These are phyloP conservation scores for Ascochyta koolunga DNA, from an alignment of 2,329 filamentous ascomycete genomes.

Conservation along the genomic window DNA sequence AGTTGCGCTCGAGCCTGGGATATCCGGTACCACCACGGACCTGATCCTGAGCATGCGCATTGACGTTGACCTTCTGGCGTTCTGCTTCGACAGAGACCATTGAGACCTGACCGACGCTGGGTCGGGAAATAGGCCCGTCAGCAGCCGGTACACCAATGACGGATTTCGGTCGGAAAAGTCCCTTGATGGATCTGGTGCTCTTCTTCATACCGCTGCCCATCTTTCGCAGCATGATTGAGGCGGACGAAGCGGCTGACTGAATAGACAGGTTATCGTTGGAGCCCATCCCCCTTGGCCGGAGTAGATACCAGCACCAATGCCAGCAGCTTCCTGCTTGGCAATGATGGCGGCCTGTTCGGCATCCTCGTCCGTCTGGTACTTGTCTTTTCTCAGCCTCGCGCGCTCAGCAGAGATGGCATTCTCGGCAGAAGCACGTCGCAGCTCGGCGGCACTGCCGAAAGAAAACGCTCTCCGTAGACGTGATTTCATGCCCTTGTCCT, in stretches of 20 bases:
- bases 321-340: constrained; percentile 87
- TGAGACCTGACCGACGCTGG: constrained; percentile 82
- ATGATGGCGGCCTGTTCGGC: constrained; percentile 91
- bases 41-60: constrained; percentile 70
- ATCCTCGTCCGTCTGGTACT: constrained; percentile 69
- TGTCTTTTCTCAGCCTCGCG: constrained; percentile 60
- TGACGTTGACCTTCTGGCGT: constrained; percentile 80
- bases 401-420: constrained; percentile 60
- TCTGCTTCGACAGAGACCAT: constrained; percentile 97
- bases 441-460: constrained; percentile 92
- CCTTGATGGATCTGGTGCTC: constrained; percentile 85
- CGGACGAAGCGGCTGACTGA: constrained; percentile 86
- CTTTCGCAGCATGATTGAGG: constrained; percentile 93
- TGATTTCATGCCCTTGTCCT: constrained; percentile 84
- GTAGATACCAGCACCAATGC: constrained; percentile 93
- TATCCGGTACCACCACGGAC: constrained; percentile 77
- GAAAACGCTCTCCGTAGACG: constrained; percentile 90
- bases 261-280: constrained; percentile 96
- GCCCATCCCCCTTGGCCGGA: constrained; percentile 85
- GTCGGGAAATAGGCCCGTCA: constrained; percentile 68
- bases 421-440: constrained; percentile 74
- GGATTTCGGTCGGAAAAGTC: constrained; percentile 93
- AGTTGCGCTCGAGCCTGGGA: constrained; percentile 83
- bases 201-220: constrained; percentile 99
- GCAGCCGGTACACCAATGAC: constrained; percentile 77